Percentiles rank a stretch among this genome's conserved stretches.
phyloP scores from a whole-genome alignment of 257 asterid genomes.

The Przewalskia tangutica region DNA sequence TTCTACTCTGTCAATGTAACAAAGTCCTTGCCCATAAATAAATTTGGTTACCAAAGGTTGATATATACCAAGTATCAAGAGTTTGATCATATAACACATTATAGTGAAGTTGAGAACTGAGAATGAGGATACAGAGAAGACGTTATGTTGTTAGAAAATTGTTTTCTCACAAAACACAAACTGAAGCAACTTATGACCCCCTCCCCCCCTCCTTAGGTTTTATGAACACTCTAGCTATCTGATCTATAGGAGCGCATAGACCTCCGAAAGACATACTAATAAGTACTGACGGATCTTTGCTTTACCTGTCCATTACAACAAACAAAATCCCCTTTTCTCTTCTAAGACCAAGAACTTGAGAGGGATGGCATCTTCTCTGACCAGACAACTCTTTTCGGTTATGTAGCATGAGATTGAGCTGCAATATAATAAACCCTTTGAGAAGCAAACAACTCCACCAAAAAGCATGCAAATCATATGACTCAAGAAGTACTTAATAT shows the following conservation, averaged over 20 bases:
- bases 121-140: not conserved
- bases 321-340: conserved; percentile 22
- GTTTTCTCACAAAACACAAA: not conserved
- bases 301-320: conserved; percentile 28
- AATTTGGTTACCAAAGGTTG: not conserved
- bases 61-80: not conserved
- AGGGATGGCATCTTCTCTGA: conserved; percentile 27
- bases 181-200: not conserved
- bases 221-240: too few relatives aligned
- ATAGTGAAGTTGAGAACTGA: not conserved
- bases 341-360: conserved; percentile 23
- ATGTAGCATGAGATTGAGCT: conserved; percentile 28
- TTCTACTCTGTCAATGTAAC: not conserved
- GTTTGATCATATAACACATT: not conserved
- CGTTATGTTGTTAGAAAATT: not conserved
- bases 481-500: not conserved
- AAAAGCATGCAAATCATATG: not conserved
- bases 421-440: conserved; percentile 1
- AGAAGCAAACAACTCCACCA: not conserved
- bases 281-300: not conserved
- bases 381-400: conserved; percentile 37
- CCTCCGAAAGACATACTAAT: too few relatives aligned
- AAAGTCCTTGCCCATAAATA: not conserved
- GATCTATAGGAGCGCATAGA: too few relatives aligned
- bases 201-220: too few relatives aligned